Base-by-base conservation (phyloP, 1,139 yeast genomes). In the Yamadazyma kanchanaburiensis region DNA sequence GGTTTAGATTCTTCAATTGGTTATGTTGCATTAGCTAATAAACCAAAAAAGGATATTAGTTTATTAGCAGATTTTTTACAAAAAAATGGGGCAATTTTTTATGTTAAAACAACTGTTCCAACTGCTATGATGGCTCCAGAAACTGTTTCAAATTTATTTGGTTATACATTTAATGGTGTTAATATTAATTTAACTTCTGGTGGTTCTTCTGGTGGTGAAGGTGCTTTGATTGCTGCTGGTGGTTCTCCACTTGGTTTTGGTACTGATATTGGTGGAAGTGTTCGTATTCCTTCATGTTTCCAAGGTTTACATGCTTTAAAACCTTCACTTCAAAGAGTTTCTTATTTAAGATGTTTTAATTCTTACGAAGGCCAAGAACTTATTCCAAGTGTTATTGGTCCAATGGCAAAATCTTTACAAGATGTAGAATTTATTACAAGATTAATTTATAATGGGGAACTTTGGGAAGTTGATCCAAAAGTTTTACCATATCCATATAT, bases 151-250 rank as follows among this genome's bases (percentile, higher is more conserved):
- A 63, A 69, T 29, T 41, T 73, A 3, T 60, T 56, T 42, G 84
- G 84, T 1, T 45, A 53, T 18, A 75, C 82, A 0, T 32, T 40
- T 20, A 77, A 74, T 43, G 64, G 79, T 3, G 47, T 55, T 32
- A 74, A 77, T 43, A 55, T 59, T 14, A 43, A 43, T 1, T 54
- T 75, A 21, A 55, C 74, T 2, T 48, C 68, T 12, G 83, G 83
- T 22, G 84, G 84, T 1, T 70, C 78, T 4, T 68, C 78, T 10
- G 81, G 82, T 6, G 85, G 85, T 26, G 84, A 76, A 47, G 81
- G 76, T 10, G 70, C 81, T 0, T 48, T 77, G n/a, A 48, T 75
- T 16, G 78, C 70, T 2, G 49, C 70, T 13, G 60, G 61, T 25
- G 80, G 71, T 5, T 59, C 77, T 0, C 49, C 64, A 7, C 41